Conservation (phyloP, 2,329 filamentous ascomycete genomes). For the Colletotrichum nymphaeae region DNA sequence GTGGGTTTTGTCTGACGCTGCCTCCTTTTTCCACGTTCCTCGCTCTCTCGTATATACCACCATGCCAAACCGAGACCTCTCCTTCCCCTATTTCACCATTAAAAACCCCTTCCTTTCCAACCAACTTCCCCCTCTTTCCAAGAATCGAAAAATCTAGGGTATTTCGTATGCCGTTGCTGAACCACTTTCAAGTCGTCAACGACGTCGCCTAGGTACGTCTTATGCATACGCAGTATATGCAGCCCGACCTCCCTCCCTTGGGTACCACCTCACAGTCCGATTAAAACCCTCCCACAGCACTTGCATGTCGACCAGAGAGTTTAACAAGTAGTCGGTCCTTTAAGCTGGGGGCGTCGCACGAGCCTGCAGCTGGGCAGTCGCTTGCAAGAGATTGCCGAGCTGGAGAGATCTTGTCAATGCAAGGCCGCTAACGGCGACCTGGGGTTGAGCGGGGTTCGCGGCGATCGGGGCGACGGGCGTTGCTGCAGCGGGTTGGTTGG, state of each 20-base stretch:
- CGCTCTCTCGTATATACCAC: conserved; percentile 6
- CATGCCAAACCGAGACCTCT: not conserved
- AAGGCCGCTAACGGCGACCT: conserved; percentile 50
- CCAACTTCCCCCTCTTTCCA: not conserved
- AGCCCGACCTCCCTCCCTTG: not conserved
- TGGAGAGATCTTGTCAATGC: conserved; percentile 55
- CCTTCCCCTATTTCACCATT: not conserved
- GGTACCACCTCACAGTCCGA: too few species aligned
- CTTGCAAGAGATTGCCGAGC: conserved; percentile 53
- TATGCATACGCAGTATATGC: not conserved
- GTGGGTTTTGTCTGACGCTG: not conserved
- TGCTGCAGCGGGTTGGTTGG: conserved; percentile 21
- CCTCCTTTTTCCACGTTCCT: not conserved
- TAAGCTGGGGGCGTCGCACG: conserved; percentile 26
- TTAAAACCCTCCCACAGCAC: not conserved
- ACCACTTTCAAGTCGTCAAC: not conserved
- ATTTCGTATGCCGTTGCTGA: conserved; percentile 33
- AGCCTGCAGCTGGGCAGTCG: conserved; percentile 32
- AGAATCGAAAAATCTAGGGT: conserved; percentile 33
- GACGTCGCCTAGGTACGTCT: not conserved
- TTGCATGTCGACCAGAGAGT: not conserved
- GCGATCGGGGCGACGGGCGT: conserved; percentile 33
- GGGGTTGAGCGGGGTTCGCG: conserved; percentile 36
- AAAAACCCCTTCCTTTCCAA: not conserved
- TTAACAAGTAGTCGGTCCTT: not conserved